phyloP scores from a whole-genome alignment of 805 yeast genomes.

The Cyberlindnera euphorbiiphila region DNA sequence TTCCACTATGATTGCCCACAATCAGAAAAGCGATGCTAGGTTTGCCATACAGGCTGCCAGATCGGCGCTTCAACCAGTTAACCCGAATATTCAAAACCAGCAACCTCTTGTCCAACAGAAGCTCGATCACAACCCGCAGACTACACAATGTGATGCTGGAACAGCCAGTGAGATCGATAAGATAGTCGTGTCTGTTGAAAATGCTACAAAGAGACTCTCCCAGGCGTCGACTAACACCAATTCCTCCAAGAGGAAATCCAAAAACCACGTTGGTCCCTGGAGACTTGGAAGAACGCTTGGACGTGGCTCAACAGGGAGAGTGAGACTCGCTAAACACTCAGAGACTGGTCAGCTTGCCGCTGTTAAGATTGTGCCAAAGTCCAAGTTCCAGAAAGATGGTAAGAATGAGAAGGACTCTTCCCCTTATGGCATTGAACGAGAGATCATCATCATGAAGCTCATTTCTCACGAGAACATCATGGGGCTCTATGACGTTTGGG shows the following conservation, averaged over 20 bases:
- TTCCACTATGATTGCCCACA: constrained; percentile 2
- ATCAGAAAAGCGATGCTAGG: constrained; percentile 11
- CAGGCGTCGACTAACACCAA: constrained; percentile 29
- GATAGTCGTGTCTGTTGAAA: constrained; percentile 29
- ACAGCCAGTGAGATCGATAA: constrained; percentile 25
- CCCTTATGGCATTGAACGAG: constrained; percentile 84
- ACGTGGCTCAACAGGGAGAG: constrained; percentile 95
- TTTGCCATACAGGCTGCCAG: constrained; percentile 28
- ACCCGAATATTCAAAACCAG: not conserved
- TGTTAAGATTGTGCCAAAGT: constrained; percentile 91
- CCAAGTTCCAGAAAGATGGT: constrained; percentile 48
- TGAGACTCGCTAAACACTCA: constrained; percentile 83
- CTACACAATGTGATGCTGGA: too few relatives aligned
- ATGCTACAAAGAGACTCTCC: constrained; percentile 28
- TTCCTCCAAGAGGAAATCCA: constrained; percentile 29
- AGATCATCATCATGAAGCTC: constrained; percentile 80
- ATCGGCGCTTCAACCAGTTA: constrained; percentile 9
- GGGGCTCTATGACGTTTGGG: constrained; percentile 84
- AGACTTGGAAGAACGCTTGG: constrained; percentile 92
- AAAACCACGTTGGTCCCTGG: constrained; percentile 81
- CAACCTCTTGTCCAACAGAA: not conserved
- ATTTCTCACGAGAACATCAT: constrained; percentile 74
- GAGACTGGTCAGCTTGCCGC: constrained; percentile 90
- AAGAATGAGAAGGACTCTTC: constrained; percentile 46
- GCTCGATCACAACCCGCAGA: constrained; percentile 5